Evolutionary conservation across 108 stramenopile species (phyloP).

Genomic region (Discostella pseudostelligera): DNA sequence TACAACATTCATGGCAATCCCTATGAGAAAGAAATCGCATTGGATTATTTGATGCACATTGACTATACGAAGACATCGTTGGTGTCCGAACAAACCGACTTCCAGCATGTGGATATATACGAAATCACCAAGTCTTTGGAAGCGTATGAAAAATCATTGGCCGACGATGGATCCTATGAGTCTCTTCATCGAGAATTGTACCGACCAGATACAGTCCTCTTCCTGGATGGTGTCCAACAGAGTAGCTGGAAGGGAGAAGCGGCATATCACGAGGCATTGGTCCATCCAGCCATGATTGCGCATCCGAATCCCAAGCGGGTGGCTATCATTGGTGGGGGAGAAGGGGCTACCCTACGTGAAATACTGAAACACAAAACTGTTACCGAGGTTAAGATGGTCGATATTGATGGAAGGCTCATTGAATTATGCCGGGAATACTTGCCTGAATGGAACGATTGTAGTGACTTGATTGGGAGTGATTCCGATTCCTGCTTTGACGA

Average conservation of each 20-base stretch:
- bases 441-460: constrained; percentile 58
- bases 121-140: constrained; percentile 47
- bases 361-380: constrained; percentile 86
- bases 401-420: constrained; percentile 55
- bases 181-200: constrained; percentile 53
- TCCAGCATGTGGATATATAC: constrained; percentile 48
- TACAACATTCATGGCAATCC: constrained; percentile 8
- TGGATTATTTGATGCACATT: constrained; percentile 4
- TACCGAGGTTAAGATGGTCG: constrained; percentile 64
- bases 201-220: constrained; percentile 53
- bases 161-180: constrained; percentile 58
- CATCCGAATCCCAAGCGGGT: constrained; percentile 74
- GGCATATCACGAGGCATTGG: constrained; percentile 84
- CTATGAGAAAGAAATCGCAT: constrained; percentile 26
- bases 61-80: constrained; percentile 18
- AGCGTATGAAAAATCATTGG: constrained; percentile 43
- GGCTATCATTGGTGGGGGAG: constrained; percentile 78
- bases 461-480: constrained; percentile 33
- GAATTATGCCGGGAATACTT: constrained; percentile 38
- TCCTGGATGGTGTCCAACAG: constrained; percentile 66
- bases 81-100: constrained; percentile 37
- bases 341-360: constrained; percentile 80
- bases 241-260: constrained; percentile 41
- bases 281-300: constrained; percentile 92
- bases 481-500: constrained; percentile 69